These are phyloP conservation scores for Hypholoma fasciculare DNA, from an alignment of 768 basidiomycete species.

Conservation along the genomic window DNA sequence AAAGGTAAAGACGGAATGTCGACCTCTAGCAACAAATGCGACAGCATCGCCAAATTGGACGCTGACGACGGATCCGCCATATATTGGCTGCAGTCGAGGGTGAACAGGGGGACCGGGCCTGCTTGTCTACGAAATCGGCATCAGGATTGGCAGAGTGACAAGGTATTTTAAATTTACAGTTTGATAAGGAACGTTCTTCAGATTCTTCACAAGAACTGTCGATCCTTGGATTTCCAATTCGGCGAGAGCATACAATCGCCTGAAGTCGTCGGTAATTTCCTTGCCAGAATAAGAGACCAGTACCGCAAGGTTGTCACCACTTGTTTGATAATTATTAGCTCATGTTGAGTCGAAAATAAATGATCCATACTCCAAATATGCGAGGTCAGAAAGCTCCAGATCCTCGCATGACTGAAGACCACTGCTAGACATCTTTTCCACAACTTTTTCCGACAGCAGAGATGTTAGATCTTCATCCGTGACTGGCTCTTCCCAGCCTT, in stretches of 20 bases:
- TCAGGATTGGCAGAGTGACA: background rate
- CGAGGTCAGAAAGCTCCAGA: slow-evolving; percentile 73
- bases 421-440: slow-evolving; percentile 38
- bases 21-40: slow-evolving; percentile 69
- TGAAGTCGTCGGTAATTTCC: slow-evolving; percentile 50
- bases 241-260: slow-evolving; percentile 66
- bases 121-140: slow-evolving; percentile 46
- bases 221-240: slow-evolving; percentile 44
- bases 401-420: slow-evolving; percentile 51
- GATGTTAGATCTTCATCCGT: slow-evolving; percentile 56
- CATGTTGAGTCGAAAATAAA: slow-evolving; percentile 5
- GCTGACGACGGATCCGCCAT: slow-evolving; percentile 57
- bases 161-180: slow-evolving; percentile 48
- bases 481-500: slow-evolving; percentile 70
- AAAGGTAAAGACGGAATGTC: background rate
- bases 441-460: slow-evolving; percentile 47
- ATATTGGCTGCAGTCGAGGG: slow-evolving; percentile 62
- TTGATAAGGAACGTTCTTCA: slow-evolving; percentile 72
- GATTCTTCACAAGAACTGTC: slow-evolving; percentile 43
- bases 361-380: slow-evolving; percentile 30
- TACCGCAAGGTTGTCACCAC: slow-evolving; percentile 56
- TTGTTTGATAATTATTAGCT: slow-evolving; percentile 10
- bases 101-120: slow-evolving; percentile 70
- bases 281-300: slow-evolving; percentile 67
- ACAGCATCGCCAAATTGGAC: slow-evolving; percentile 80